Percentiles rank a stretch among this genome's conserved stretches.
These are phyloP conservation scores for Trichoderma harzianum DNA, from an alignment of 2,329 filamentous ascomycete genomes.

Conservation along the genomic window DNA sequence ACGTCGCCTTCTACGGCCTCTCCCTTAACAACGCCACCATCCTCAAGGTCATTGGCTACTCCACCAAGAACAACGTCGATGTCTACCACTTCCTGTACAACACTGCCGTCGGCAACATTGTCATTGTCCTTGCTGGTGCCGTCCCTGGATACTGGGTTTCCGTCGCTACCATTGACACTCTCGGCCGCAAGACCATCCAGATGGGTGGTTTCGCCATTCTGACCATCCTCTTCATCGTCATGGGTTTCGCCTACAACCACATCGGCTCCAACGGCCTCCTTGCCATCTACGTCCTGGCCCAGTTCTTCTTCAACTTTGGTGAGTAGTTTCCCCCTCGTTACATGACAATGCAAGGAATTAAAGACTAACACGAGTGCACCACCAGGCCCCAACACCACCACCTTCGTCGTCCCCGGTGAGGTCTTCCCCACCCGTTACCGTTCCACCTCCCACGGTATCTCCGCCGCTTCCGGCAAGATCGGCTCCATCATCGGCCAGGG, in stretches of 20 bases:
- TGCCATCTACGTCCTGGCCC: constrained; percentile 53
- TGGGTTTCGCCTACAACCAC: constrained; percentile 60
- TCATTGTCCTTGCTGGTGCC: constrained; percentile 73
- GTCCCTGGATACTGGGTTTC: constrained; percentile 83
- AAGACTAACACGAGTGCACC: background rate
- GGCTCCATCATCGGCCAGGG: constrained; percentile 57
- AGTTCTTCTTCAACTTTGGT: constrained; percentile 59
- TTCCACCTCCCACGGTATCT: constrained; percentile 56
- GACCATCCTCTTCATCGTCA: constrained; percentile 58
- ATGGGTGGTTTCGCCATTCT: constrained; percentile 59
- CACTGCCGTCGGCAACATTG: constrained; percentile 74
- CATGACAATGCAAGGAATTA: background rate
- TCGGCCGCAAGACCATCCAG: constrained; percentile 77
- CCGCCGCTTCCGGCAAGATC: constrained; percentile 53
- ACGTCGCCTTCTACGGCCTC: constrained; percentile 61
- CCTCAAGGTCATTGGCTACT: constrained; percentile 68
- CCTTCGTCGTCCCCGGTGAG: constrained; percentile 56
- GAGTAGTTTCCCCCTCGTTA: constrained; percentile 11
- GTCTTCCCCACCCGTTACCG: constrained; percentile 56
- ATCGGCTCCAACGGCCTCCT: constrained; percentile 51
- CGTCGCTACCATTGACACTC: constrained; percentile 67
- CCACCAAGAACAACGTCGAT: constrained; percentile 42
- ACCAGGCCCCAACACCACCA: constrained; percentile 52
- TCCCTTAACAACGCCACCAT: constrained; percentile 75
- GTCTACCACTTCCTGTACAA: constrained; percentile 70